These are phyloP conservation scores for Salix exigua DNA, from an alignment of 345 rosid genomes.

Conservation along the genomic window DNA sequence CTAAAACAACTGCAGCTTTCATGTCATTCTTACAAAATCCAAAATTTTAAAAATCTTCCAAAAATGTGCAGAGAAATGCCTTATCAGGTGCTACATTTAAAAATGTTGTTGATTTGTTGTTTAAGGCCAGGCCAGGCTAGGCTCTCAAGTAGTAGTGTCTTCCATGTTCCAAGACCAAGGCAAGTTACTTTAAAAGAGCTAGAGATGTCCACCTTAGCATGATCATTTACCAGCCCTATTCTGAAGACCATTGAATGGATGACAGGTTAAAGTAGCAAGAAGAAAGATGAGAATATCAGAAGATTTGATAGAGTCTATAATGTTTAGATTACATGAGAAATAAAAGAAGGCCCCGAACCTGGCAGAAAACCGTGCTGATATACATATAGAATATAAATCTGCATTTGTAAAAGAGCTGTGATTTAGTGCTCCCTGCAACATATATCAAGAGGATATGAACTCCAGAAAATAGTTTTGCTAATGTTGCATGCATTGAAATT, in stretches of 20 bases:
- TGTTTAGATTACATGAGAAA: neutral
- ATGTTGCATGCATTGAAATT: neutral
- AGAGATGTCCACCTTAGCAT: neutral
- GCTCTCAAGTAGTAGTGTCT: neutral
- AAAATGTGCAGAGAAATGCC: neutral
- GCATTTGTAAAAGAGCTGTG: conserved; percentile 9
- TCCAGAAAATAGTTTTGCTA: neutral
- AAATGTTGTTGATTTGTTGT: neutral
- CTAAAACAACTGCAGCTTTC: neutral
- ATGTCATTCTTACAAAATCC: neutral
- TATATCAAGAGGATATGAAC: neutral
- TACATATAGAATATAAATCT: conserved; percentile 20
- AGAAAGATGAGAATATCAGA: neutral
- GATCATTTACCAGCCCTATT: neutral
- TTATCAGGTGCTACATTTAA: neutral
- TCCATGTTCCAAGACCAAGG: neutral
- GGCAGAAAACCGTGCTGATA: conserved; percentile 20
- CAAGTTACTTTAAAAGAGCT: neutral
- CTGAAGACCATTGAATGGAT: neutral
- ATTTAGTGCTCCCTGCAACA: neutral
- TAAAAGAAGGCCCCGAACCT: conserved; percentile 12
- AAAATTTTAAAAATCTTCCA: neutral
- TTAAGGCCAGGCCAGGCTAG: neutral
- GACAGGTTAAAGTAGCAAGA: neutral
- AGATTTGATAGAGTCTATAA: neutral